phyloP scores from a whole-genome alignment of 768 basidiomycete genomes.

The Phlegmacium glaucopus region DNA sequence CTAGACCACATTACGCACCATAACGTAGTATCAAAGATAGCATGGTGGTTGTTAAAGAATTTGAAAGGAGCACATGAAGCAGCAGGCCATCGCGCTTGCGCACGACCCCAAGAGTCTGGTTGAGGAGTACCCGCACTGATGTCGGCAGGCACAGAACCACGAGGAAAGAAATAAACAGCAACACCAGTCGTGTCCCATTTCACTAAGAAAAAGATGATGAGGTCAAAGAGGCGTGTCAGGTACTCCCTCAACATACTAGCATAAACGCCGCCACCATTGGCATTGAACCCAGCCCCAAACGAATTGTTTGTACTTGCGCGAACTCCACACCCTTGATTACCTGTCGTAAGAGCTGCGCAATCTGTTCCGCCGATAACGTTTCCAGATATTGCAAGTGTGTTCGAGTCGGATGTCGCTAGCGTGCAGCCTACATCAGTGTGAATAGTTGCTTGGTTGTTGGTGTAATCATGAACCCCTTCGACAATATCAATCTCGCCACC shows the following conservation, averaged over 20 bases:
- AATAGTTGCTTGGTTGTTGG: constrained; percentile 77
- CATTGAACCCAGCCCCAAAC: constrained; percentile 87
- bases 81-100: constrained; percentile 80
- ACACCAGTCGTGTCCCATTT: constrained; percentile 77
- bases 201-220: constrained; percentile 39
- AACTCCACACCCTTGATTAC: constrained; percentile 81
- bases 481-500: constrained; percentile 82
- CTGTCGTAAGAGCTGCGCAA: constrained; percentile 66
- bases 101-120: constrained; percentile 73
- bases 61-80: constrained; percentile 68
- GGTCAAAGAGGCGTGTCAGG: constrained; percentile 2
- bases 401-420: constrained; percentile 46
- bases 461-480: constrained; percentile 81
- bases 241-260: constrained; percentile 59
- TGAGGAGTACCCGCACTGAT: constrained; percentile 69
- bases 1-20: constrained; percentile 44
- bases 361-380: constrained; percentile 66
- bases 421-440: constrained; percentile 75
- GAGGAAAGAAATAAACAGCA: constrained; percentile 78
- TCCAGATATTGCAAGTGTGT: constrained; percentile 55
- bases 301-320: constrained; percentile 56
- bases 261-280: constrained; percentile 83
- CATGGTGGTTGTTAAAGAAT: constrained; percentile 75
- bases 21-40: constrained; percentile 84
- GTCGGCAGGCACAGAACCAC: constrained; percentile 71